phyloP scores from a whole-genome alignment of 768 basidiomycete genomes.

The Tylopilus subfusipes region DNA sequence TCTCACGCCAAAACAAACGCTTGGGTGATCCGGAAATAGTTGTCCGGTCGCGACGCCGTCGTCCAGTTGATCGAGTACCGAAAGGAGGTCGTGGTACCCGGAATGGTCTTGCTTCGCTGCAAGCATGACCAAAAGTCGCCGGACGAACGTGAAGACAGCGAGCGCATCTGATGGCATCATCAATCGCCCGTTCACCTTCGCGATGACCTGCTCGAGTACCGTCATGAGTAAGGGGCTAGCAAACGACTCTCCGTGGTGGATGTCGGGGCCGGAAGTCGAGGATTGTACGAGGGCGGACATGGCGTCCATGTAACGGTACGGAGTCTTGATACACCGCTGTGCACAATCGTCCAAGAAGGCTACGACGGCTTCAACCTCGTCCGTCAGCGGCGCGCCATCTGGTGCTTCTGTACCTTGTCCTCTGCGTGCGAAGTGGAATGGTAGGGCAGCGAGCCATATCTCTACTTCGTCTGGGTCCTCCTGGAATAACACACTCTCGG shows the following conservation, averaged over 20 bases:
- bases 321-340: constrained; percentile 75
- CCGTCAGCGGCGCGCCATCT: constrained; percentile 49
- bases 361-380: constrained; percentile 56
- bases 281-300: constrained; percentile 37
- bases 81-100: constrained; percentile 31
- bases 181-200: constrained; percentile 56
- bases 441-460: constrained; percentile 71
- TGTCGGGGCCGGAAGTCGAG: constrained; percentile 1
- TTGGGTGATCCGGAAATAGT: constrained; percentile 34
- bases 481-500: constrained; percentile 74
- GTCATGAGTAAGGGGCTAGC: constrained; percentile 81
- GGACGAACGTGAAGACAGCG: constrained; percentile 58
- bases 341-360: constrained; percentile 84
- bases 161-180: constrained; percentile 59
- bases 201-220: constrained; percentile 70
- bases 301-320: constrained; percentile 83
- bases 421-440: constrained; percentile 37
- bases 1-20: constrained; percentile 38
- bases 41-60: constrained; percentile 26
- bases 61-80: constrained; percentile 37
- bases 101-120: constrained; percentile 50
- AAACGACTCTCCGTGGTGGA: constrained; percentile 29
- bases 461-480: constrained; percentile 67
- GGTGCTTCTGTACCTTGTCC: constrained; percentile 39
- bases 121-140: constrained; percentile 60